These are phyloP conservation scores for Picea sitchensis DNA, from an alignment of 75 land plant genomes.

Conservation along the genomic window DNA sequence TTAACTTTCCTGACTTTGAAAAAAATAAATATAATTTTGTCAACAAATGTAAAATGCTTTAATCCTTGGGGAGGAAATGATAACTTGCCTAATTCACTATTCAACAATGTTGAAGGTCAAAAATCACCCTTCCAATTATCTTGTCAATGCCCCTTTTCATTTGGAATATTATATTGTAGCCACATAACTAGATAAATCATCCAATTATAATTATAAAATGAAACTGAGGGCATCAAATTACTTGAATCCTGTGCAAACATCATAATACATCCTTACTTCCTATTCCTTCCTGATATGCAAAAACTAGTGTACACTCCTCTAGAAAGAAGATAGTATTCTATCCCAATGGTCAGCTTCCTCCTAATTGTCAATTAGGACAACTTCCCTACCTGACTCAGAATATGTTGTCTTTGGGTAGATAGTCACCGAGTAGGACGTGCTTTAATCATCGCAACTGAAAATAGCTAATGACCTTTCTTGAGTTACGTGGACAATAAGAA, in stretches of 20 bases:
- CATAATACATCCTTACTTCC: background rate
- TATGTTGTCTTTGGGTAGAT: background rate
- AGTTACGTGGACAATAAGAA: background rate
- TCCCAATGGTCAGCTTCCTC: background rate
- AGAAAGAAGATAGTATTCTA: background rate
- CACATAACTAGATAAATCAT: background rate
- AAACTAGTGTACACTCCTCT: background rate
- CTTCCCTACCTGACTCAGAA: background rate
- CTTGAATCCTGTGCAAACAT: background rate
- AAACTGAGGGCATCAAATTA: background rate
- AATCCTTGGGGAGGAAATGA: background rate
- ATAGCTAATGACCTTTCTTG: background rate
- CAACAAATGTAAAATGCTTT: background rate
- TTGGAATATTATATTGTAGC: too few relatives aligned
- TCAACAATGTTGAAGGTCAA: background rate
- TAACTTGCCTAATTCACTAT: background rate
- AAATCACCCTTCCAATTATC: too few relatives aligned
- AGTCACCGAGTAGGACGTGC: background rate
- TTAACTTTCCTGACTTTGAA: background rate
- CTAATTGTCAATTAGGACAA: background rate
- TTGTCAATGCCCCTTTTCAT: too few relatives aligned
- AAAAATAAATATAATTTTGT: background rate
- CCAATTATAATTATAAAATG: background rate
- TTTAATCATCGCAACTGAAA: background rate
- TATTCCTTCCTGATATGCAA: background rate